Evolutionary conservation across 352 stramenopile genomes (phyloP), one percentile per base, ranked within the genome.

Genomic region (Pythium coloratum): DNA sequence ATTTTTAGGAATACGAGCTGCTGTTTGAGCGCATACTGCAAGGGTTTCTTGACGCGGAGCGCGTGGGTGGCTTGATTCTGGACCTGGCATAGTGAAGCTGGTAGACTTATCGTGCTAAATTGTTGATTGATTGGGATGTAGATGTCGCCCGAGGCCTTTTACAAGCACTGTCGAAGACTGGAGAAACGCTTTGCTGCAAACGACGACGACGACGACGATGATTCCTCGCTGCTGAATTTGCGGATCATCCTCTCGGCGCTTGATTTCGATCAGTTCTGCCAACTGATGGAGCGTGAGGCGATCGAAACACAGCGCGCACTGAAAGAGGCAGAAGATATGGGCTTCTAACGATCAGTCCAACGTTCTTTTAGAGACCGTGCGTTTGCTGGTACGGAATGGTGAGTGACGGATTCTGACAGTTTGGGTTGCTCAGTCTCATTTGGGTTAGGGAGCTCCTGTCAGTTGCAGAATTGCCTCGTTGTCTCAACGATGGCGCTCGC

Each of bases 281-380:
- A 73, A 18, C 72, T 87, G 54, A 88, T 91, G 80, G 69, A 66
- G 18, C 56, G 66, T 0, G 77, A 89, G 33, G 78, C 77, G 9
- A 71, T 77, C 34, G 59, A 82, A 49, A 84, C 76, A 16, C 78
- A 86, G n/a, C 60, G 66, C 2, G 80, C 78, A 16, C 59, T 82
- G 13, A 79, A 86, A 62, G 77, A 70, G 28, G 83, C 81, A 1
- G 72, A 83, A 38, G 79, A 88, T 32, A 90, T 88, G 81, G 78
- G 77, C 0, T 67, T 89, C 13, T 88, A 61, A 80, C 7, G 10
- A 14, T 55, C 28, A 6, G 10, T 34, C 44, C 20, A 24, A 24
- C 20, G 20, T 53, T 42, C 12, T 13, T 42, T 7, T 42, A 42
- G 36, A 42, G 36, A 42, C 36, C 36, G 7, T 42, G 36, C 36